phyloP scores from a whole-genome alignment of 192 early-diverging fungal genomes.

The Podila verticillata region DNA sequence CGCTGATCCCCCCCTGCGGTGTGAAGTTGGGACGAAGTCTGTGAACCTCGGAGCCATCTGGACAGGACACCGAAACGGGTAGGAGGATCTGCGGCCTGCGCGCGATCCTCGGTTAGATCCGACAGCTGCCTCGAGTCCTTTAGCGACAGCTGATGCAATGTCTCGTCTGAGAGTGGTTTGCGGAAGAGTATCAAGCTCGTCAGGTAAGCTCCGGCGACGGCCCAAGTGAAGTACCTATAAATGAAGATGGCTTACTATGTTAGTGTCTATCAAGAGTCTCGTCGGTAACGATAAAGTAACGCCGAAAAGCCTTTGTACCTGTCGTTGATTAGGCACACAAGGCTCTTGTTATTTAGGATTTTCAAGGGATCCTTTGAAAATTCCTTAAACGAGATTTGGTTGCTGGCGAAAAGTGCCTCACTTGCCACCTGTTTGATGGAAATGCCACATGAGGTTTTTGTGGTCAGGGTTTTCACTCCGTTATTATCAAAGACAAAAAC shows the following conservation, averaged over 20 bases:
- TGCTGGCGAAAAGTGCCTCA: constrained; percentile 22
- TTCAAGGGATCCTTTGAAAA: constrained; percentile 45
- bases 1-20: constrained; percentile 6
- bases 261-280: too few relatives aligned
- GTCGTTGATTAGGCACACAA: constrained; percentile 44
- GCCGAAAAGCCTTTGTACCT: constrained; percentile 1
- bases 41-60: constrained; percentile 33
- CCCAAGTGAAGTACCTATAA: constrained; percentile 59
- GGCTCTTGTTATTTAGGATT: constrained; percentile 32
- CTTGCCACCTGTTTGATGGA: constrained; percentile 16
- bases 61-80: constrained; percentile 46
- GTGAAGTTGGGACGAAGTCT: neutral
- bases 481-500: too few relatives aligned
- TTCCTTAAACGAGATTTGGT: constrained; percentile 29
- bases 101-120: constrained; percentile 15
- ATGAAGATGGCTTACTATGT: constrained; percentile 33
- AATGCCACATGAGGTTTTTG: too few relatives aligned
- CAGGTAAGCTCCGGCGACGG: constrained; percentile 67
- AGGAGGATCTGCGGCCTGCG: constrained; percentile 8
- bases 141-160: neutral
- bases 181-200: constrained; percentile 64
- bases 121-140: constrained; percentile 26
- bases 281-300: too few relatives aligned
- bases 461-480: too few relatives aligned
- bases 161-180: constrained; percentile 58